These are phyloP conservation scores for Pseudocercospora macadamiae DNA, from an alignment of 2,329 filamentous ascomycete genomes.

Conservation along the genomic window DNA sequence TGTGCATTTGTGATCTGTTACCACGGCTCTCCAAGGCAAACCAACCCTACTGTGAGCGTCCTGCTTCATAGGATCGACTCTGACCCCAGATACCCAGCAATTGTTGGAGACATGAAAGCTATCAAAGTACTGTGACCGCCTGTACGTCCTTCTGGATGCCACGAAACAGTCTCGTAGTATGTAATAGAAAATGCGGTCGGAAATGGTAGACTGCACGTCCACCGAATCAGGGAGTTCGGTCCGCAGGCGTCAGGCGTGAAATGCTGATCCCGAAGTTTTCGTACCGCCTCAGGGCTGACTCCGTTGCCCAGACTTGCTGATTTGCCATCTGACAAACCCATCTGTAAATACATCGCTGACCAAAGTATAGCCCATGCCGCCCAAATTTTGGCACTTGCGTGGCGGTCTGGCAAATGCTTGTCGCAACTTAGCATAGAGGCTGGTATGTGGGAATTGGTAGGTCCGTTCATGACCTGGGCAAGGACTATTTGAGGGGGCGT, in stretches of 20 bases:
- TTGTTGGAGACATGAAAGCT: background rate
- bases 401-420: background rate
- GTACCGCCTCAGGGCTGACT: background rate
- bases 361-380: background rate
- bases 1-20: too few relatives aligned
- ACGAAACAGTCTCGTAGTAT: background rate
- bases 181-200: background rate
- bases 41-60: too few relatives aligned
- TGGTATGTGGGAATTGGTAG: too few relatives aligned
- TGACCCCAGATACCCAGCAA: too few relatives aligned
- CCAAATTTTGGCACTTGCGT: background rate
- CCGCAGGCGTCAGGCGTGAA: background rate
- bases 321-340: background rate
- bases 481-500: too few relatives aligned
- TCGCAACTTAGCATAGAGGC: background rate
- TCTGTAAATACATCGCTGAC: slow-evolving; percentile 3
- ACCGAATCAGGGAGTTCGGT: background rate
- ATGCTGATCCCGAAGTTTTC: background rate
- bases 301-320: background rate
- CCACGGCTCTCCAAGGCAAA: too few relatives aligned
- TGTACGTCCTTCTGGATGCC: background rate
- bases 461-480: background rate
- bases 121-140: background rate
- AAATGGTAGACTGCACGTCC: background rate
- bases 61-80: too few relatives aligned